Evolutionary conservation across 352 stramenopile species (phyloP).

Genomic region (Phytophthora europaea): DNA sequence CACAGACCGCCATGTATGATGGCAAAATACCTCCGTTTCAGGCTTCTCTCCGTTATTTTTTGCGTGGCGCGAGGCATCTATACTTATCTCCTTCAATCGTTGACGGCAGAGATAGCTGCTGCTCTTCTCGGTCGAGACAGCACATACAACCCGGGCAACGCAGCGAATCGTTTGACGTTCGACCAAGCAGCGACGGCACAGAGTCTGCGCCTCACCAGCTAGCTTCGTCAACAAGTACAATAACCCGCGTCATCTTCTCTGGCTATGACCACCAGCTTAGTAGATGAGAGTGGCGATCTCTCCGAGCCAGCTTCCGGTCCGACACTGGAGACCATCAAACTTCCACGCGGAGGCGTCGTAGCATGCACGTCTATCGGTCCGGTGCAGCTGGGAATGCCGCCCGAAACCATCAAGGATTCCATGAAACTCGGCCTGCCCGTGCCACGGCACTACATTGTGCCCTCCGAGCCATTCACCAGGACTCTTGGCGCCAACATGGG

Average conservation of each 20-base stretch:
- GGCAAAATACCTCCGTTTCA: conserved; percentile 30
- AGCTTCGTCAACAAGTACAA: conserved; percentile 3
- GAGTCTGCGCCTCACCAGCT: background rate
- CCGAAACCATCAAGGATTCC: conserved; percentile 98
- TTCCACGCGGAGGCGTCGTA: conserved; percentile 81
- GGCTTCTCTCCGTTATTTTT: conserved; percentile 41
- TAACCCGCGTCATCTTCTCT: background rate
- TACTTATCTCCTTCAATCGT: conserved; percentile 33
- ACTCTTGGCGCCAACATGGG: conserved; percentile 95
- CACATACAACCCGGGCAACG: conserved; percentile 2
- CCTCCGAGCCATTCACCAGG: conserved; percentile 95
- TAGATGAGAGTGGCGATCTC: conserved; percentile 18
- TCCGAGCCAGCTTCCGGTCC: conserved; percentile 11
- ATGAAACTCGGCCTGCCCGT: conserved; percentile 95
- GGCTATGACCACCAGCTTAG: conserved; percentile 38
- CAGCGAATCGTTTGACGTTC: conserved; percentile 24
- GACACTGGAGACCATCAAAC: conserved; percentile 69
- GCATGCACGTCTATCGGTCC: conserved; percentile 82
- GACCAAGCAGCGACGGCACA: background rate
- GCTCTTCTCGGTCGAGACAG: conserved; percentile 18
- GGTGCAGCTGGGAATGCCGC: conserved; percentile 94
- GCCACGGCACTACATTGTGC: conserved; percentile 96
- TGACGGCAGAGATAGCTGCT: conserved; percentile 14
- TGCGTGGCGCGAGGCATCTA: conserved; percentile 20
- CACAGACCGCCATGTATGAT: background rate